Evolutionary conservation across 129 eudicot genomes (phyloP).

Genomic region (Deinandra increscens): DNA sequence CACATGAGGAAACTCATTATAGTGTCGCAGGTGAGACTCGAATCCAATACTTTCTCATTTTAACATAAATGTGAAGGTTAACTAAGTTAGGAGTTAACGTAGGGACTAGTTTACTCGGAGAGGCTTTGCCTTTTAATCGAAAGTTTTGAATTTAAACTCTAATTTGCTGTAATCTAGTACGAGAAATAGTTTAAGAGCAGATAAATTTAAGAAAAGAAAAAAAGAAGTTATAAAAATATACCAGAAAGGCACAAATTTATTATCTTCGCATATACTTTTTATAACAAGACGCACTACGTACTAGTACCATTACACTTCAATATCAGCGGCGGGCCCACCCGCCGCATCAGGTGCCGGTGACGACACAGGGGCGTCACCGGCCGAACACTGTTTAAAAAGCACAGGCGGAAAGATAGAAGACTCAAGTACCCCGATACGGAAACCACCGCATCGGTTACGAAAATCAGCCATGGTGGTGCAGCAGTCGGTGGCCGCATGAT

Average conservation of each 20-base stretch:
- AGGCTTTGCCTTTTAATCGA: no score
- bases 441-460: slow-evolving; percentile 14
- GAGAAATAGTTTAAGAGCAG: no score
- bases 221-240: no score
- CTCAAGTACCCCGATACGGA: slow-evolving; percentile 15
- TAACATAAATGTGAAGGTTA: no score
- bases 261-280: not conserved
- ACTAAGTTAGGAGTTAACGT: no score
- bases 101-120: no score
- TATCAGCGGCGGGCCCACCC: slow-evolving; percentile 18
- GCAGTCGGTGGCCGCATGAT: slow-evolving; percentile 4
- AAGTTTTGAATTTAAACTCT: no score
- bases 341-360: slow-evolving; percentile 11
- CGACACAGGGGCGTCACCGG: not conserved
- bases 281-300: not conserved
- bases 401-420: slow-evolving; percentile 22
- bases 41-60: no score
- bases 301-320: slow-evolving; percentile 10
- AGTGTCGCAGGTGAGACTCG: no score
- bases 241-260: not conserved
- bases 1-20: no score
- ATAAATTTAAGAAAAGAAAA: no score
- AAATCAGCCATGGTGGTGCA: slow-evolving; percentile 15
- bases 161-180: no score
- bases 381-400: slow-evolving; percentile 19